Percentiles rank a stretch among this genome's conserved stretches.
Conservation (phyloP, 75 land plant genomes). For the Selaginella moellendorffii region DNA sequence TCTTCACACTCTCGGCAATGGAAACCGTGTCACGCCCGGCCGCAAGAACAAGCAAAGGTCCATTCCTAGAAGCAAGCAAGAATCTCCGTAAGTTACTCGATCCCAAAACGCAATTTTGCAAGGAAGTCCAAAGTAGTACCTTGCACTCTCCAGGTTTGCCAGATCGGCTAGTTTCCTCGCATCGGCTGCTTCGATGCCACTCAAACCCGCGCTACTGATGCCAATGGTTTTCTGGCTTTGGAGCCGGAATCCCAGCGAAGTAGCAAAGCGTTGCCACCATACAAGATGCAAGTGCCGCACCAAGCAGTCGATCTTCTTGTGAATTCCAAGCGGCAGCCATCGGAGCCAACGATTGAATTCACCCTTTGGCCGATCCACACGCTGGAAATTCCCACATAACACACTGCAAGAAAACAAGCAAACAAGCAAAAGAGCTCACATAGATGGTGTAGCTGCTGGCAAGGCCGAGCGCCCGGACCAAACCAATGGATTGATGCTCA, state of each 20-base stretch:
- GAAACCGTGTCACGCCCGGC: conserved; percentile 94
- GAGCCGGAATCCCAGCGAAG: too few relatives aligned
- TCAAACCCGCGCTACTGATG: too few relatives aligned
- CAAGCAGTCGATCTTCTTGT: conserved; percentile 44
- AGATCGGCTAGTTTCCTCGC: conserved; percentile 54
- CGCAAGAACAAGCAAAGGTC: conserved; percentile 88
- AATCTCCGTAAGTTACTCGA: too few relatives aligned
- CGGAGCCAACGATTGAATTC: conserved; percentile 74
- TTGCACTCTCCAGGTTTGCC: conserved; percentile 57
- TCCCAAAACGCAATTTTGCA: too few relatives aligned
- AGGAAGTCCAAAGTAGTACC: conserved; percentile 33
- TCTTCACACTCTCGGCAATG: conserved; percentile 61
- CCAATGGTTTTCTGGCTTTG: too few relatives aligned
- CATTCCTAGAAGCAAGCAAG: conserved; percentile 43
- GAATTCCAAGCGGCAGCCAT: conserved; percentile 87
- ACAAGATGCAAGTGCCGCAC: conserved; percentile 27
- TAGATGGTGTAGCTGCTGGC: conserved; percentile 35
- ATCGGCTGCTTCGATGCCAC: conserved; percentile 95
- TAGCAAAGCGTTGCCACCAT: not conserved
- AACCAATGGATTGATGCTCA: conserved; percentile 81
- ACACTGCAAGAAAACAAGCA: not conserved
- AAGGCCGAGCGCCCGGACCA: conserved; percentile 80
- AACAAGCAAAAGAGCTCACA: conserved; percentile 31
- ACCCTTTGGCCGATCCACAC: conserved; percentile 77
- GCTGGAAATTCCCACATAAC: conserved; percentile 27